These are phyloP conservation scores for Aquanectria penicillioides DNA, from an alignment of 2,329 filamentous ascomycete genomes.

Conservation along the genomic window DNA sequence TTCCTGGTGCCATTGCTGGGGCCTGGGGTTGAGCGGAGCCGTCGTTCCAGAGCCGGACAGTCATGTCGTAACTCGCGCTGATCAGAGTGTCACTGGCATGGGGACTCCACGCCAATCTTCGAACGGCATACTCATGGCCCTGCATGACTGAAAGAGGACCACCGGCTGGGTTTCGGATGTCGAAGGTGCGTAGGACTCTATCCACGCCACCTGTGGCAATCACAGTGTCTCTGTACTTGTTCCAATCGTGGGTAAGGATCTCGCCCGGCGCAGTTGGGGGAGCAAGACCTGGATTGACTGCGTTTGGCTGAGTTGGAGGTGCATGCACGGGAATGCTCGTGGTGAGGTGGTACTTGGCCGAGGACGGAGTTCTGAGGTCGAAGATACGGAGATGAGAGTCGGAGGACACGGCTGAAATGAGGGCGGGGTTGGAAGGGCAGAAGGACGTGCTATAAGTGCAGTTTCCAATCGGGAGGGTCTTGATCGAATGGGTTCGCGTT, in stretches of 20 bases:
- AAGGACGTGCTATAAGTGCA: conserved; percentile 96
- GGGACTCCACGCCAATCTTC: conserved; percentile 89
- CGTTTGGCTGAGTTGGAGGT: conserved; percentile 59
- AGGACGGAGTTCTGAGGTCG: conserved; percentile 87
- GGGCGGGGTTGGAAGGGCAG: conserved; percentile 84
- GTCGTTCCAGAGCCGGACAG: conserved; percentile 92
- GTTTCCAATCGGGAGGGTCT: conserved; percentile 88
- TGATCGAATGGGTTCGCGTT: conserved; percentile 75
- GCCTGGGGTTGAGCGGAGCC: conserved; percentile 58
- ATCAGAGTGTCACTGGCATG: conserved; percentile 90
- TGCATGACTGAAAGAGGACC: conserved; percentile 79
- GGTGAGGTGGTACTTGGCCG: conserved; percentile 87
- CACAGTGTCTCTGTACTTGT: conserved; percentile 90
- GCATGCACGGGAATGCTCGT: conserved; percentile 86
- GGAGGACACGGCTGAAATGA: conserved; percentile 87
- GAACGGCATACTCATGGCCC: conserved; percentile 91
- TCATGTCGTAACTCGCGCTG: conserved; percentile 98
- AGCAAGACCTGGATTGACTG: conserved; percentile 38
- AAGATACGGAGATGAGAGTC: conserved; percentile 92
- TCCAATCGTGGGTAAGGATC: conserved; percentile 97
- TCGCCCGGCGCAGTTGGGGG: conserved; percentile 74
- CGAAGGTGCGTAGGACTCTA: conserved; percentile 86
- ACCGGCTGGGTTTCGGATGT: conserved; percentile 79
- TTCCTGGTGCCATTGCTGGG: conserved; percentile 49
- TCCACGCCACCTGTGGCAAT: conserved; percentile 93